Base-by-base conservation (phyloP, 345 rosid species). In the Brassica juncea region DNA sequence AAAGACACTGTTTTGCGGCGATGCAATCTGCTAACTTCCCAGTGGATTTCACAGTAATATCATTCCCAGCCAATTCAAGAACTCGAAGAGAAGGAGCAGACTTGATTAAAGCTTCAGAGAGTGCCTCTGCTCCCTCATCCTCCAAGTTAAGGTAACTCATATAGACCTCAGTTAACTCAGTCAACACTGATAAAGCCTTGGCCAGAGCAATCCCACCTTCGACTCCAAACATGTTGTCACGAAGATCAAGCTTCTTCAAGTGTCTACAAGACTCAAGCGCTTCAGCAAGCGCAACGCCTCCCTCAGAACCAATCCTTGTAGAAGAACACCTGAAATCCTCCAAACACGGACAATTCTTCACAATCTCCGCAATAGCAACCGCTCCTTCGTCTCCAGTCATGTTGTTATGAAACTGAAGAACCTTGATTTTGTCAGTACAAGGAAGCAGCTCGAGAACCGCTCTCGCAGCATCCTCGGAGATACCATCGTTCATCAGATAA, bases 361-460 rank as follows among this genome's bases (percentile, higher is more conserved):
- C 84, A 9, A 90, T 87, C 82, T 90, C 89, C 42, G 96, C 79
- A 64, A 94, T 92, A 31, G 97, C 87, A 75, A 86, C 66, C 4
- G 93, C 96, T 73, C 97, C 98, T 81, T 86, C 86, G 49, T 92
- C 98, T 60, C 97, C 98, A 1, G 97, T 90, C 97, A 94, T 94
- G 83, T 94, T 94, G 82, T 90, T 94, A 70, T 90, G 97, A 82
- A 94, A 90, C 8, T 90, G 95, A 82, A 94, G 97, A 71, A 90
- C 83, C 84, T 37, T 88, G 74, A 92, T 91, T 81, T 86, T 86
- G 76, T 80, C 86, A 21, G 96, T 88, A 16, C 89, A 91, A 70
- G 97, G 94, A 82, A 94, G 87, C 64, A 94, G 77, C 81, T 94
- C 98, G 72, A 84, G 71, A 76, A 94, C 86, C 3, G 96, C 98